Evolutionary conservation across 2,329 filamentous ascomycete genomes (phyloP).

Genomic region (Oidium heveae): DNA sequence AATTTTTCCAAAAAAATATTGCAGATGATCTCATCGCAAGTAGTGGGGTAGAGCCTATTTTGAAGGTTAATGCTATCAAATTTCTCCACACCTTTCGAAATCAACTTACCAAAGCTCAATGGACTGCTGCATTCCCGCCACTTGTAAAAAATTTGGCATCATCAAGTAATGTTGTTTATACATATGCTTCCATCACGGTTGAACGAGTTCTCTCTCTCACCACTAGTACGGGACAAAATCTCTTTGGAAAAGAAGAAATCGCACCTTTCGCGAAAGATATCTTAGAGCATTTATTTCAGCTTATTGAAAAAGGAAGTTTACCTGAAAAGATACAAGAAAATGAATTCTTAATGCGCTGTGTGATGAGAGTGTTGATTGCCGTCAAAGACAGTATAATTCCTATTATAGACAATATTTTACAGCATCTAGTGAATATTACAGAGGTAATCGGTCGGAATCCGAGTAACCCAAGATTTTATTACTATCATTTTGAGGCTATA

Average conservation of each 20-base stretch:
- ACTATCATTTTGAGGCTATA: conserved; percentile 90
- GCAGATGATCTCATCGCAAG: conserved; percentile 63
- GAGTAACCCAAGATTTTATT: conserved; percentile 94
- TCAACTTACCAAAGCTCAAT: conserved; percentile 75
- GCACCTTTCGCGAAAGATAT: conserved; percentile 65
- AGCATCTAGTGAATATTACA: conserved; percentile 70
- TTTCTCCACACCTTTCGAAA: conserved; percentile 94
- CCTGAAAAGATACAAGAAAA: conserved; percentile 95
- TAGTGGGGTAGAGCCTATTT: conserved; percentile 47
- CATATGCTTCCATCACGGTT: conserved; percentile 89
- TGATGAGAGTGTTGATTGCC: conserved; percentile 91
- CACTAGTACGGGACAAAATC: conserved; percentile 45
- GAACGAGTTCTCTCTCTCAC: conserved; percentile 73
- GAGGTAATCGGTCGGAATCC: conserved; percentile 83
- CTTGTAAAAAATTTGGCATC: conserved; percentile 80
- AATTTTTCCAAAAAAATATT: conserved; percentile 86
- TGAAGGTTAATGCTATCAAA: conserved; percentile 96
- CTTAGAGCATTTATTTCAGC: conserved; percentile 65
- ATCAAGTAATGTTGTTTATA: conserved; percentile 87
- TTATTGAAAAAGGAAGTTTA: conserved; percentile 64
- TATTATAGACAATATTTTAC: conserved; percentile 53
- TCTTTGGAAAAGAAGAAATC: conserved; percentile 61
- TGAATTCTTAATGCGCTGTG: conserved; percentile 94
- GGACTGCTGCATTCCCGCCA: conserved; percentile 70
- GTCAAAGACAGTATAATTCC: conserved; percentile 58